Base-by-base conservation (phyloP, 106 monocot species). In the Dendrobium nobile region DNA sequence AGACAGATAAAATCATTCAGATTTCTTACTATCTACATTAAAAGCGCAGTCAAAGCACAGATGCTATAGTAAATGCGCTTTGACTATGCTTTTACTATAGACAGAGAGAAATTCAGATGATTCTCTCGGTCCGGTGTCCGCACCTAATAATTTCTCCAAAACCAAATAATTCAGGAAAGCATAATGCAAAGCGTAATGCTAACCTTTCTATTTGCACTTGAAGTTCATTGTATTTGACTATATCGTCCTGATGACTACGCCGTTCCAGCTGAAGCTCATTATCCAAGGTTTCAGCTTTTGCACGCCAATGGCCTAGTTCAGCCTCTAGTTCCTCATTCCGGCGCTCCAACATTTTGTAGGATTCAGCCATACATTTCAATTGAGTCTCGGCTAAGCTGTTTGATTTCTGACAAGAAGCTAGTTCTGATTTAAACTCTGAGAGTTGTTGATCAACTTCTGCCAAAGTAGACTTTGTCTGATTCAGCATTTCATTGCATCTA, bases 351-450 rank as follows among this genome's bases (percentile, higher is more conserved):
- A 77, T 81, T 56, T 88, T 89, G 80, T 98, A 98, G 19, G 94
- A 94, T 84, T 98, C 91, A 41, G 84, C 85, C 97, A 98, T 98
- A 75, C 97, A 98, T 78, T 92, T 94, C 82, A 98, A 86, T 78
- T 98, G 94, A 74, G 97, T 94, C 68, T 92, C 92, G 77, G 87
- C 75, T 67, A 98, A 88, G 81, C 90, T 87, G 80, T 94, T 94
- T 77, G 92, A 87, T 78, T 94, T 94, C 83, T 91, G 79, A 82
- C 80, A 85, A 43, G 79, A 82, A 55, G 82, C 82, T 72, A 94
- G 85, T 79, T 91, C 79, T 44, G 86, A 89, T 75, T 82, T 84
- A 45, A 89, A 74, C 41, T 85, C 87, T 41, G 73, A 84, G 22
- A 90, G 17, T 7, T 84, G 89, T 87, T 61, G 90, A 54, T 75